Evolutionary conservation across 768 basidiomycete genomes (phyloP).

Genomic region (Sporobolomyces phaffii): DNA sequence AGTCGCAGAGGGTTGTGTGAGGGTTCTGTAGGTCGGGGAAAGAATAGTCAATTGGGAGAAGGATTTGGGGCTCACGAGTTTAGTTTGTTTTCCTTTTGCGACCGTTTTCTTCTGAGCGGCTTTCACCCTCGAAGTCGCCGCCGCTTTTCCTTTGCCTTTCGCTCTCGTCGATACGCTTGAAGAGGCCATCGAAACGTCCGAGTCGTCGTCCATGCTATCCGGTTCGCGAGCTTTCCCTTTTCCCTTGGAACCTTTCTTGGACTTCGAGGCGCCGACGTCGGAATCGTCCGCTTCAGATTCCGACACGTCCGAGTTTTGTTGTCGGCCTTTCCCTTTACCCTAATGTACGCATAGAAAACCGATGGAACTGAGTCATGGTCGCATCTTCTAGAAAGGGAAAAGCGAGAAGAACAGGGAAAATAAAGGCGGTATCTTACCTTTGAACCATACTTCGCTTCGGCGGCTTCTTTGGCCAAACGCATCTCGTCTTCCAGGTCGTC

Average conservation of each 20-base stretch:
- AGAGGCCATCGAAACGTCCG: constrained; percentile 25
- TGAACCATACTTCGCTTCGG: constrained; percentile 35
- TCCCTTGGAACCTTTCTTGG: constrained; percentile 1
- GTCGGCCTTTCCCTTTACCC: constrained; percentile 30
- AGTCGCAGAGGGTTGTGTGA: background rate
- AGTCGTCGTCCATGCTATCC: constrained; percentile 29
- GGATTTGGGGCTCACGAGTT: constrained; percentile 8
- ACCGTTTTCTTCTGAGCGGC: constrained; percentile 3
- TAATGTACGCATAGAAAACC: too few species aligned
- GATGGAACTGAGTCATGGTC: too few species aligned
- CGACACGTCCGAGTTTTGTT: background rate
- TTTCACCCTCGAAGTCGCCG: constrained; percentile 12
- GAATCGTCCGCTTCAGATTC: constrained; percentile 5
- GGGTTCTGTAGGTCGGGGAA: background rate
- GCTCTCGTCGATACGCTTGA: background rate
- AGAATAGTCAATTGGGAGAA: background rate
- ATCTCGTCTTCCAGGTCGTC: constrained; percentile 48
- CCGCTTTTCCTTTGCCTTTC: constrained; percentile 15
- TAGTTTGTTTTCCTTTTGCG: constrained; percentile 12
- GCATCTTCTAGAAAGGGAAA: background rate
- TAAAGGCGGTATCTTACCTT: constrained; percentile 12
- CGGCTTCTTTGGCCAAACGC: constrained; percentile 44
- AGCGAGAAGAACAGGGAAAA: background rate
- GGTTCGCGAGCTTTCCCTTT: constrained; percentile 18
- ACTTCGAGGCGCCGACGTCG: background rate